phyloP scores from a whole-genome alignment of 345 rosid genomes.

The Syzygium aqueum region DNA sequence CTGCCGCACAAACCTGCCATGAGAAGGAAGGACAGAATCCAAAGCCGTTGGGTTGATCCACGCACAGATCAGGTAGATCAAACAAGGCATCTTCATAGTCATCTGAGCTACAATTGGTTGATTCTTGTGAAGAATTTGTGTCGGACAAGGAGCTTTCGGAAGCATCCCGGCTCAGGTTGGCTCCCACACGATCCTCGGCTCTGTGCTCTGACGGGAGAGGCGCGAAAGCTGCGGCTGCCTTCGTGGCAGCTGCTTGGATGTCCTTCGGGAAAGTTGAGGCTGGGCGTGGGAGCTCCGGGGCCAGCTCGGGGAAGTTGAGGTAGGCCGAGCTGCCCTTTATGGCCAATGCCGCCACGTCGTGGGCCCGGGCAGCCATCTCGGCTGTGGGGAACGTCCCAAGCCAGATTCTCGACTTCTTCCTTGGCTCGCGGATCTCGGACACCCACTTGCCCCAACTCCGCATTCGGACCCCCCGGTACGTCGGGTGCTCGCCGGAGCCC shows the following conservation, averaged over 20 bases:
- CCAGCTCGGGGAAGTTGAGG: conserved; percentile 71
- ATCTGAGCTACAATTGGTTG: conserved; percentile 20
- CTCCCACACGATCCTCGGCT: conserved; percentile 49
- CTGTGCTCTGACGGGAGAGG: conserved; percentile 59
- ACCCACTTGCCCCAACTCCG: conserved; percentile 98
- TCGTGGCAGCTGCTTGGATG: conserved; percentile 75
- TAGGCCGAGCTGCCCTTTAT: conserved; percentile 63
- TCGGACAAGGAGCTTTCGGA: conserved; percentile 8
- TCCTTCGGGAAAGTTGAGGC: conserved; percentile 55
- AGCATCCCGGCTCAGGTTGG: conserved; percentile 17
- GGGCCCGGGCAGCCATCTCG: conserved; percentile 97
- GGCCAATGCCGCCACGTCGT: conserved; percentile 77
- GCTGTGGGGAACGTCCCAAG: conserved; percentile 71
- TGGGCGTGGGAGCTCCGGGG: conserved; percentile 55
- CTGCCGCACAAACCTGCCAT: conserved; percentile 64
- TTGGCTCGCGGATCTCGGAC: conserved; percentile 81
- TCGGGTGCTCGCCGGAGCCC: conserved; percentile 26
- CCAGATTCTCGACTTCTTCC: conserved; percentile 93
- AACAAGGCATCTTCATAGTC: conserved; percentile 57
- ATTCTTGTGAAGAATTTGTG: conserved; percentile 14
- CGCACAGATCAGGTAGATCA: conserved; percentile 76
- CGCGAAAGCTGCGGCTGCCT: conserved; percentile 43
- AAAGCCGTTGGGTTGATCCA: conserved; percentile 24
- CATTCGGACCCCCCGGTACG: conserved; percentile 73
- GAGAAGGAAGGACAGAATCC: conserved; percentile 30